Evolutionary conservation across 2,329 filamentous ascomycete genomes (phyloP).

Genomic region (Dothideomycetes sp.): DNA sequence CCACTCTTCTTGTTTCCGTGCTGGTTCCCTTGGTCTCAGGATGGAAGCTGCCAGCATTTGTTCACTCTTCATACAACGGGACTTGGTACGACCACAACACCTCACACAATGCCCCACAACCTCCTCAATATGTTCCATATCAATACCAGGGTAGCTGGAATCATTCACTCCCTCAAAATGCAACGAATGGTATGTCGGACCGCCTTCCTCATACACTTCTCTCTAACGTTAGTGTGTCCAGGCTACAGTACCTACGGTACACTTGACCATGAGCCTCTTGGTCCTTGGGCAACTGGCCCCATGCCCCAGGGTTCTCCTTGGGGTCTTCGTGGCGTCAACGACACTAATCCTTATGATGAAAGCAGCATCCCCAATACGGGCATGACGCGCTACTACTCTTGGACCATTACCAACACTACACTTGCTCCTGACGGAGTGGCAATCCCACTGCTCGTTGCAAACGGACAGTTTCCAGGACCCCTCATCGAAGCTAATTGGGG

Average conservation of each 20-base stretch:
- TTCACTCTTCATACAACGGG: too few species aligned
- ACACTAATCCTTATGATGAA: slow-evolving; percentile 10
- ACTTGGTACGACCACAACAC: too few species aligned
- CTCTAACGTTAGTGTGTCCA: not conserved
- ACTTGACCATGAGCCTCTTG: slow-evolving; percentile 1
- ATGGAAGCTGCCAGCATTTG: too few species aligned
- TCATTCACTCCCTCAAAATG: slow-evolving; percentile 2
- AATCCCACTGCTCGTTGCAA: slow-evolving; percentile 16
- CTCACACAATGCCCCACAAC: too few species aligned
- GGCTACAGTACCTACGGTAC: slow-evolving; percentile 7
- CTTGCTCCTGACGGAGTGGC: slow-evolving; percentile 12
- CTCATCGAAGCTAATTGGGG: slow-evolving; percentile 24
- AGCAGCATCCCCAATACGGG: slow-evolving; percentile 10
- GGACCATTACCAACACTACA: slow-evolving; percentile 8
- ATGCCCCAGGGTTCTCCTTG: slow-evolving; percentile 10
- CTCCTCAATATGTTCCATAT: too few species aligned
- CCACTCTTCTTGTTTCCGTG: too few species aligned
- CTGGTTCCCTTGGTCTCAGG: too few species aligned
- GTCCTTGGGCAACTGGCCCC: slow-evolving; percentile 7
- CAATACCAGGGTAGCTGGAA: too few species aligned
- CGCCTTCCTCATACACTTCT: not conserved
- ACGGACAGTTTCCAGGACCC: slow-evolving; percentile 23
- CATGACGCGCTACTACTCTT: slow-evolving; percentile 11
- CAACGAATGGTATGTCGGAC: slow-evolving; percentile 3
- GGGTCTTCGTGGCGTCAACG: slow-evolving; percentile 5